Evolutionary conservation across 306 rosid genomes (phyloP).

Genomic region (Pyrus pyrifolia): DNA sequence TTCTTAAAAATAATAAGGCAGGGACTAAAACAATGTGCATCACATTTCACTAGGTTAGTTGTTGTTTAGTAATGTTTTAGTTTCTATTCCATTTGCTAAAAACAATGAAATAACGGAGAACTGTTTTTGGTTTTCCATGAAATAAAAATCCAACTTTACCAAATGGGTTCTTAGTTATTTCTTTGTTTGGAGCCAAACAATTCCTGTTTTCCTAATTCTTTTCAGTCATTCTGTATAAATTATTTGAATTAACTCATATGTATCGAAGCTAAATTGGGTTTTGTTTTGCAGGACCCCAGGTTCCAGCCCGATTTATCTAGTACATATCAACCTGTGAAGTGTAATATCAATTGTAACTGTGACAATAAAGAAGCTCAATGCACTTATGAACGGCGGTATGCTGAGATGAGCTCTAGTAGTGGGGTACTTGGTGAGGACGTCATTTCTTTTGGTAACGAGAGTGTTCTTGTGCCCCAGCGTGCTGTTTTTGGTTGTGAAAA

Average conservation of each 20-base stretch:
- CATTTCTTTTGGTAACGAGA: slow-evolving; percentile 43
- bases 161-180: neutral
- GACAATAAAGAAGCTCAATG: slow-evolving; percentile 34
- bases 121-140: neutral
- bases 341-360: slow-evolving; percentile 33
- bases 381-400: slow-evolving; percentile 45
- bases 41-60: neutral
- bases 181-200: neutral
- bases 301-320: slow-evolving; percentile 33
- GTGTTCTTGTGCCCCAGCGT: slow-evolving; percentile 40
- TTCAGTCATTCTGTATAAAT: neutral
- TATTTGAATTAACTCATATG: neutral
- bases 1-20: neutral
- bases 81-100: neutral
- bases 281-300: slow-evolving; percentile 36
- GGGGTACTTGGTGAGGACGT: slow-evolving; percentile 41
- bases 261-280: neutral
- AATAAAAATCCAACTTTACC: neutral
- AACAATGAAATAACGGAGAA: neutral
- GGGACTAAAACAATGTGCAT: neutral
- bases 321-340: slow-evolving; percentile 43
- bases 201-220: neutral
- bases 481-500: slow-evolving; percentile 52
- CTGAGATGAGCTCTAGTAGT: slow-evolving; percentile 51
- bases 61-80: neutral